Evolutionary conservation across 2,329 filamentous ascomycete genomes (phyloP), one percentile per base, ranked within the genome.

Genomic region (Cladosporium sp.): DNA sequence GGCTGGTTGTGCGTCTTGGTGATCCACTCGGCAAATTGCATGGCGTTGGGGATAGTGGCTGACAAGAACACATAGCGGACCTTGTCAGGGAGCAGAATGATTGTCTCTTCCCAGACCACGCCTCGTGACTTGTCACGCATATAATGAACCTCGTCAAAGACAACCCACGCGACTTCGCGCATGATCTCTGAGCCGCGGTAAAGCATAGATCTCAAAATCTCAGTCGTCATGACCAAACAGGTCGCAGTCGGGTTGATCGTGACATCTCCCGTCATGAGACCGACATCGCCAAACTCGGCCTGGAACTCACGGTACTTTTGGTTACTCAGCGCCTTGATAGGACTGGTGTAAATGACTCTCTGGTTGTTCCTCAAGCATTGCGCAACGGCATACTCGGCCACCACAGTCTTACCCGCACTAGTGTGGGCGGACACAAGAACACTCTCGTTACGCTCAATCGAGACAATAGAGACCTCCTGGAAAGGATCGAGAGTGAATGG

Each of bases 1-100:
- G 94, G 93, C 70, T 99, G 95, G 64, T 90, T 89, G 73, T 99
- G 95, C 58, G 93, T 97, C 77, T 97, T 97, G 66, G 90, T 91
- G 68, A 99, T 96, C 94, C 94, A 99, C 74, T 99, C 93, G 65
- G 94, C 94, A 68, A 99, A 99, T 74, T 99, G 94, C 84, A 97
- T 97, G 53, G 94, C 92, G 71, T 99, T 99, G 56, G 94, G 94
- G 62, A 99, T 99, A 1, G 95, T 99, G 62, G 94, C 94, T 32
- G 95, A 99, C 60, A 99, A 79, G 75, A 99, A 99, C 57, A 99
- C 95, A 70, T 97, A 99, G 77, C 91, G 89, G 65, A 99, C 95
- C 81, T 99, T 97, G 79, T 99, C 94, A 3, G 94, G 94, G 28
- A 99, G 81, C 64, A 99, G 82, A 68, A 99, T 99, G 70, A 99